phyloP scores from a whole-genome alignment of 2,329 filamentous ascomycete species.

The Fusarium succisae region DNA sequence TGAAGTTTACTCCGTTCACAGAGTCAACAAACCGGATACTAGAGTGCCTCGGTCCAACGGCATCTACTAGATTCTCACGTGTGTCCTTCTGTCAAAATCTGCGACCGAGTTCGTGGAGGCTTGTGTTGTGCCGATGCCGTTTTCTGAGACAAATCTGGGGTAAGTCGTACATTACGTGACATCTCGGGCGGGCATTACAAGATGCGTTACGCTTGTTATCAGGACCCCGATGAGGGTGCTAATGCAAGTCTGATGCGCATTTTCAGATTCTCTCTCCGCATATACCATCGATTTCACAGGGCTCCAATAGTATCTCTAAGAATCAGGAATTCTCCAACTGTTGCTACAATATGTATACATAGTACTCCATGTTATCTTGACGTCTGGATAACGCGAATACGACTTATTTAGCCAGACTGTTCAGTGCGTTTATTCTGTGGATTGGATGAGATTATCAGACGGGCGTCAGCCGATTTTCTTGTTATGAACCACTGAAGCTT shows the following conservation, averaged over 20 bases:
- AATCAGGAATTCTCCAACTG: background rate
- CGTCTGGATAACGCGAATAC: background rate
- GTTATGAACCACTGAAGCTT: background rate
- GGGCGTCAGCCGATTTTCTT: background rate
- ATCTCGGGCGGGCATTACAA: background rate
- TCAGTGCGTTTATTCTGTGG: background rate
- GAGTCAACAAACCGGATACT: background rate
- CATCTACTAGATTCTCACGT: slow-evolving; percentile 1
- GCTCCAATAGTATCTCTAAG: background rate
- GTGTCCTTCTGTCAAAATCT: background rate
- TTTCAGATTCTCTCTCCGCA: background rate
- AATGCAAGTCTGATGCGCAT: slow-evolving; percentile 28
- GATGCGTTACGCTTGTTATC: background rate
- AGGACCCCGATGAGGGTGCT: background rate
- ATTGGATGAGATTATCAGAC: background rate
- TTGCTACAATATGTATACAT: background rate
- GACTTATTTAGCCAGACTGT: background rate
- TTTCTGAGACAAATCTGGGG: slow-evolving; percentile 30
- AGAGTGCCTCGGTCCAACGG: slow-evolving; percentile 24
- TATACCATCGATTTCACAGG: background rate
- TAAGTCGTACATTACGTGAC: background rate
- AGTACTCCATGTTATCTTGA: background rate
- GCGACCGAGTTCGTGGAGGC: background rate
- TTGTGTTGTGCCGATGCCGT: slow-evolving; percentile 6
- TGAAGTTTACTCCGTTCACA: background rate